Evolutionary conservation across 805 yeast species (phyloP), one percentile per base, ranked within the genome.

Genomic region (Debaryomyces hansenii): DNA sequence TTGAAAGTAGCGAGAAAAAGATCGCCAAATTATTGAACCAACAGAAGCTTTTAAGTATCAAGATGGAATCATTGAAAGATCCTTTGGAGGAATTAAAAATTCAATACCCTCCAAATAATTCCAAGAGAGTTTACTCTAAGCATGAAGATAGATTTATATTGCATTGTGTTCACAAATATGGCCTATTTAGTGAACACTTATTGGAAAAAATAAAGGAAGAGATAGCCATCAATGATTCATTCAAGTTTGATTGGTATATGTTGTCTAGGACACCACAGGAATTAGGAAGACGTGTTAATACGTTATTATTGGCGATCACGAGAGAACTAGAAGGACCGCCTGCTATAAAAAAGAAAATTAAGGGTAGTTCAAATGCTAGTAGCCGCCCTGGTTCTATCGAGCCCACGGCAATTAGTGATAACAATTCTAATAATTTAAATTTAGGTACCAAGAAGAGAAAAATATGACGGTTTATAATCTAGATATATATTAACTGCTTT

Each of bases 101-200:
- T 20, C 85, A 80, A 45, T 87, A 85, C 49, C 92, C 94, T 0
- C 91, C 91, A n/a, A 87, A 86, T 59, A 87, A 85, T 60, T 85
- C 94, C 10, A 85, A 87, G 57, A 69, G 90, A 54, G 75, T 85
- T 7, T 87, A 85, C 56, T 81, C 87, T 7, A 79, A 80, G 28
- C 62, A 76, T 0, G 95, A 87, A 58, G 96, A 87, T 58, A 73
- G 88, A 44, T 87, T 83, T 54, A 67, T 87, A 20, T 59, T 87
- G 41, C 55, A 77, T 24, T 77, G 80, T 45, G 85, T 84, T 0
- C 74, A 84, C 61, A 83, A 83, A 54, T 74, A 79, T 53, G 96
- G 96, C 0, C 62, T 87, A 20, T 71, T 78, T 56, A 69, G 79
- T 39, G 84, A 81, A 20, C 75, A 79, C 44, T 67, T 87, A 36